Percentiles rank a stretch among this genome's conserved stretches.
These are phyloP conservation scores for Hypericum perforatum DNA, from an alignment of 345 rosid genomes.

Conservation along the genomic window DNA sequence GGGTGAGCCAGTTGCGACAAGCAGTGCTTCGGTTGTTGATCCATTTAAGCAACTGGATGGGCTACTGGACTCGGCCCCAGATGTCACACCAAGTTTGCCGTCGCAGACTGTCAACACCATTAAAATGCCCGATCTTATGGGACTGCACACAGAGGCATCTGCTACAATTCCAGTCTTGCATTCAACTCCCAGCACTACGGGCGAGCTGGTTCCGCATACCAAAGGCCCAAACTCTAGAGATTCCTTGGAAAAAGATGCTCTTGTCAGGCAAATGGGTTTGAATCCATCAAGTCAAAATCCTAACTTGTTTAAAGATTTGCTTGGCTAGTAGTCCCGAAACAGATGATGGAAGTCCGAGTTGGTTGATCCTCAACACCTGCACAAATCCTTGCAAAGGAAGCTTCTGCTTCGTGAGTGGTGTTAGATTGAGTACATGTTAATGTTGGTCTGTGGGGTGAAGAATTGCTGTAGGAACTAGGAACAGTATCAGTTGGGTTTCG, in stretches of 20 bases:
- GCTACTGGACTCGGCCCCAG: slow-evolving; percentile 44
- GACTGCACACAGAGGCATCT: slow-evolving; percentile 37
- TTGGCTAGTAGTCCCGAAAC: slow-evolving; percentile 26
- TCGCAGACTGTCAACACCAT: slow-evolving; percentile 13
- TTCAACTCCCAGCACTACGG: slow-evolving; percentile 9
- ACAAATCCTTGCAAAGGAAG: too few relatives aligned
- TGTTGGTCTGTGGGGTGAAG: too few relatives aligned
- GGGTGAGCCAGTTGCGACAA: slow-evolving; percentile 43
- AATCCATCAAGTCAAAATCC: slow-evolving; percentile 77
- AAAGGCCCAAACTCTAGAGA: slow-evolving; percentile 69
- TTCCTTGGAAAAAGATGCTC: slow-evolving; percentile 74
- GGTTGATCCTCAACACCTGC: too few relatives aligned
- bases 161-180: not conserved
- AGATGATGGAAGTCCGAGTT: too few relatives aligned
- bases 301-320: slow-evolving; percentile 71
- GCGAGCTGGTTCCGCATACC: slow-evolving; percentile 8
- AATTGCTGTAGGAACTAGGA: too few relatives aligned
- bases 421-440: too few relatives aligned
- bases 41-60: slow-evolving; percentile 86
- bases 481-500: too few relatives aligned
- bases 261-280: slow-evolving; percentile 89
- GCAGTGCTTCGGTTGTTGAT: slow-evolving; percentile 35
- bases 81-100: slow-evolving; percentile 11
- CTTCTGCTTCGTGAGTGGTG: too few relatives aligned
- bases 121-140: slow-evolving; percentile 38